Evolutionary conservation across 1,284 basidiomycete species (phyloP).

Genomic region (Leccinum subfulvum): DNA sequence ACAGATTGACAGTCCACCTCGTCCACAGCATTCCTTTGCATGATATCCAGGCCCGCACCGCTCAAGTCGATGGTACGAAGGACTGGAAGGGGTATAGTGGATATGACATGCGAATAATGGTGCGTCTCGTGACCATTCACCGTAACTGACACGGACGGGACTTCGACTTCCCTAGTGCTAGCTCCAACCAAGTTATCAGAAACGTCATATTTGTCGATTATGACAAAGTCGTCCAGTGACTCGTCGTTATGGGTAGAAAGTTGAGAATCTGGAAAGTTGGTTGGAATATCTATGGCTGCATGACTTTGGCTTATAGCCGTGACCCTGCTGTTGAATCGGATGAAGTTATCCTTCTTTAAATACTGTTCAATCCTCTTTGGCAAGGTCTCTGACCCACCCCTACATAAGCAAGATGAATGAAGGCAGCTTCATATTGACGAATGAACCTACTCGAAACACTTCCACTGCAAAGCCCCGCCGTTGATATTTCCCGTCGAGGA

Average conservation of each 20-base stretch:
- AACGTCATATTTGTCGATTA: neutral
- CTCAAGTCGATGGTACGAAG: conserved; percentile 8
- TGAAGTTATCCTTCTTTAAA: neutral
- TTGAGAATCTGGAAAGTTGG: neutral
- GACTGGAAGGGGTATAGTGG: conserved; percentile 16
- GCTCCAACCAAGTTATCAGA: neutral
- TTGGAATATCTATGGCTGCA: neutral
- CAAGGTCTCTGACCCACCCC: conserved; percentile 13
- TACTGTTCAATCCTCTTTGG: neutral
- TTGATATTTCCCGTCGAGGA: neutral
- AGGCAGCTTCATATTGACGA: neutral
- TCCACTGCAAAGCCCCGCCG: conserved; percentile 12
- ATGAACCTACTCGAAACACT: conserved; percentile 4
- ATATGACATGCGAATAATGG: conserved; percentile 20
- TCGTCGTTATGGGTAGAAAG: neutral
- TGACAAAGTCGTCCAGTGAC: neutral
- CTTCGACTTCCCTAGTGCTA: neutral
- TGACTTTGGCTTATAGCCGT: neutral
- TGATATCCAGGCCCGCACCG: neutral
- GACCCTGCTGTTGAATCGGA: neutral
- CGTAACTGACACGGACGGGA: conserved; percentile 5
- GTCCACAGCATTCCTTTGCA: neutral
- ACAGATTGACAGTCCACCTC: conserved; percentile 29
- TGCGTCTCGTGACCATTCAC: conserved; percentile 9
- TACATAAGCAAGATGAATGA: neutral